phyloP scores from a whole-genome alignment of 2,329 filamentous ascomycete genomes.

The Colletotrichum sp. region DNA sequence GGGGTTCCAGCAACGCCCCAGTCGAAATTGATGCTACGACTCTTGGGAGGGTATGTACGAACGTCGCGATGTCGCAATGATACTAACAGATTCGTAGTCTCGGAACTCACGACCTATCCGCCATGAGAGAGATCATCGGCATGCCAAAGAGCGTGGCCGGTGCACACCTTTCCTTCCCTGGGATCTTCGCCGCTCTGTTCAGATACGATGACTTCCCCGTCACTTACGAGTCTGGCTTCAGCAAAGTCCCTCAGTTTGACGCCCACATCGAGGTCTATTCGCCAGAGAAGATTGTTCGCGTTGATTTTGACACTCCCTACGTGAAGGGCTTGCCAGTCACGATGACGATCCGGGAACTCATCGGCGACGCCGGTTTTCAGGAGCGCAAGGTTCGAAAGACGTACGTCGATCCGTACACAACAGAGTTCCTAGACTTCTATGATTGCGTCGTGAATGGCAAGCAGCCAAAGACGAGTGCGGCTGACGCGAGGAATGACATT shows the following conservation, averaged over 20 bases:
- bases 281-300: constrained; percentile 55
- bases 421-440: constrained; percentile 39
- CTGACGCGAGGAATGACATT: constrained; percentile 33
- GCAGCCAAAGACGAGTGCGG: constrained; percentile 30
- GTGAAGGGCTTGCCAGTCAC: constrained; percentile 59
- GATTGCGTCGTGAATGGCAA: constrained; percentile 26
- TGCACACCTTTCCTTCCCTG: constrained; percentile 36
- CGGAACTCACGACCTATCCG: constrained; percentile 55
- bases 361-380: constrained; percentile 39
- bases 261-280: constrained; percentile 59
- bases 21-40: constrained; percentile 28
- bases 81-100: constrained; percentile 27
- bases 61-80: too few relatives aligned
- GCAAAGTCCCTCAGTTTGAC: constrained; percentile 57
- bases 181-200: constrained; percentile 45
- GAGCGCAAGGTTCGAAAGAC: constrained; percentile 45
- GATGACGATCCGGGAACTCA: constrained; percentile 49
- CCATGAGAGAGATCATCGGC: constrained; percentile 57
- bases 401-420: constrained; percentile 47
- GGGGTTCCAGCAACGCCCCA: constrained; percentile 30
- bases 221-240: constrained; percentile 62
- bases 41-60: constrained; percentile 26
- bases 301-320: constrained; percentile 63
- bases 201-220: constrained; percentile 53
- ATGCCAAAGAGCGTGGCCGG: constrained; percentile 40